phyloP scores from a whole-genome alignment of 805 yeast species.

The Cyberlindnera galapagoensis region DNA sequence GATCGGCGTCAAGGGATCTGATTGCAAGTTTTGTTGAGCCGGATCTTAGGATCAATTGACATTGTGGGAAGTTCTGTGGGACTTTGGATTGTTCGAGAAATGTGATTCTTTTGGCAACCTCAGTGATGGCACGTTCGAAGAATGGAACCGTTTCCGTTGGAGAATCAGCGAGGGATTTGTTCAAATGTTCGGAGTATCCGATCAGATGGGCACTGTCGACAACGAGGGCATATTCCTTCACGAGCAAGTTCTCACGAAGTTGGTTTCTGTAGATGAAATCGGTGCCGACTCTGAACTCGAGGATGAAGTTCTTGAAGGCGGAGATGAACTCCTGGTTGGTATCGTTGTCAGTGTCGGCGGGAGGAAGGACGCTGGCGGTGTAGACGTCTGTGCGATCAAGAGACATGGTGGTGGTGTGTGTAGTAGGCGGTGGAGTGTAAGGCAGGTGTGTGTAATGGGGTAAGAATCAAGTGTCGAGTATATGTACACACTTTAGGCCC shows the following conservation, averaged over 20 bases:
- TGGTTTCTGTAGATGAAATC: slow-evolving; percentile 88
- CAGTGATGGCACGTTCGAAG: slow-evolving; percentile 77
- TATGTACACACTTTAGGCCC: too few species aligned
- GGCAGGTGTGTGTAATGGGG: too few species aligned
- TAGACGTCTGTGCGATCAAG: slow-evolving; percentile 46
- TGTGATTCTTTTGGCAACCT: slow-evolving; percentile 67
- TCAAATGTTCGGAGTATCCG: slow-evolving; percentile 82
- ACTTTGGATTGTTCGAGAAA: slow-evolving; percentile 41
- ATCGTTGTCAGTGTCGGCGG: slow-evolving; percentile 61
- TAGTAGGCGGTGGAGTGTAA: too few species aligned
- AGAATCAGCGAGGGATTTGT: slow-evolving; percentile 75
- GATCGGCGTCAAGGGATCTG: slow-evolving; percentile 78
- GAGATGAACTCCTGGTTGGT: slow-evolving; percentile 63
- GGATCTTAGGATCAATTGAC: slow-evolving; percentile 75
- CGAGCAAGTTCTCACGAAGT: slow-evolving; percentile 76
- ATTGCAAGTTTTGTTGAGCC: slow-evolving; percentile 67
- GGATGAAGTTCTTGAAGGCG: slow-evolving; percentile 73
- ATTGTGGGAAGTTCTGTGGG: slow-evolving; percentile 60
- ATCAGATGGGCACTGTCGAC: slow-evolving; percentile 83
- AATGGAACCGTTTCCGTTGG: slow-evolving; percentile 85
- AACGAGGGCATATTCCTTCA: slow-evolving; percentile 62
- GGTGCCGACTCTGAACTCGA: slow-evolving; percentile 79
- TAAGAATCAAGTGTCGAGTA: too few species aligned
- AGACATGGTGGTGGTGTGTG: too few species aligned
- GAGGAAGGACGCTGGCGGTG: slow-evolving; percentile 82